A percentile compares a stretch with the other conserved stretches of the same genome.
Evolutionary conservation across 345 rosid species (phyloP).

Genomic region (Eucalyptus tenuipes): DNA sequence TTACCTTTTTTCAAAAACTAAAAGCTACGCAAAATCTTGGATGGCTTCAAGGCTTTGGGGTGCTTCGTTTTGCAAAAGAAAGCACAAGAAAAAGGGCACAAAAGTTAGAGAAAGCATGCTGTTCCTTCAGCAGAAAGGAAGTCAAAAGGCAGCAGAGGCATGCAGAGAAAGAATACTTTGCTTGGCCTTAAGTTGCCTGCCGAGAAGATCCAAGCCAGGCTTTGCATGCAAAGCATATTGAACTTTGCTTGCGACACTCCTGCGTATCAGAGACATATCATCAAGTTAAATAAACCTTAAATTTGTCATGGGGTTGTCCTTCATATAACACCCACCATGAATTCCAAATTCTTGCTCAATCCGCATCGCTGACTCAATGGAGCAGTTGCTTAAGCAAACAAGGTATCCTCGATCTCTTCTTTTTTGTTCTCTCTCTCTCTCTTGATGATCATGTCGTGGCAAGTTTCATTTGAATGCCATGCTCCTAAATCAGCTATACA

Average conservation of each 20-base stretch:
- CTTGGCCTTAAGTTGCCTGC: neutral
- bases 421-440: neutral
- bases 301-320: neutral
- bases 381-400: constrained; percentile 15
- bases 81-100: neutral
- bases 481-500: neutral
- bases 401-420: constrained; percentile 1
- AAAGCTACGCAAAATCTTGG: neutral
- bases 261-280: neutral
- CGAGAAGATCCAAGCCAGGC: neutral
- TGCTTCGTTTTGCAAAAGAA: neutral
- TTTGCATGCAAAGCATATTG: constrained; percentile 27
- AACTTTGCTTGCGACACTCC: constrained; percentile 8
- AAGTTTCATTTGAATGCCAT: neutral
- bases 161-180: constrained; percentile 14
- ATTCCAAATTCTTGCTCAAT: neutral
- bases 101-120: neutral
- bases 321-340: constrained; percentile 7
- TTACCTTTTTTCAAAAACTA: neutral
- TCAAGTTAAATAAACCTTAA: neutral
- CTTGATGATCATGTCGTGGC: neutral
- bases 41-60: neutral
- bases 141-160: neutral
- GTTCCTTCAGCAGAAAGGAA: neutral
- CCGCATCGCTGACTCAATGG: constrained; percentile 1